Base-by-base conservation (phyloP, 78 protist species). In the Bigelowiella natans region DNA sequence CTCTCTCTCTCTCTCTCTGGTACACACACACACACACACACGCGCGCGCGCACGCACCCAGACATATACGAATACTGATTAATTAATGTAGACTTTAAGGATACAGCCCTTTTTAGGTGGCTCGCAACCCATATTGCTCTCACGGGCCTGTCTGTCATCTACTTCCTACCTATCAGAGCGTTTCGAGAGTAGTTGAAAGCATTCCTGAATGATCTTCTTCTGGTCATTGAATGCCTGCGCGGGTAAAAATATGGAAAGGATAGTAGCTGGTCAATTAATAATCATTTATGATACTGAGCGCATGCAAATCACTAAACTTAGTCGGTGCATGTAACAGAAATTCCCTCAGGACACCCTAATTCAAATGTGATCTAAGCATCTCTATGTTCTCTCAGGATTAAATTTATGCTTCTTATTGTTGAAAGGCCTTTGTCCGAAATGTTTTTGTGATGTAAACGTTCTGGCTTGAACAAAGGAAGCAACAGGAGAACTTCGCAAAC, bases 191-290 rank as follows among this genome's bases (percentile, higher is more conserved):
- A 94, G 86, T 38, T 88, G 31, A 88, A 90, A 96, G 36, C 91
- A 38, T 39, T 97, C 97, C 39, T 89, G 88, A 26, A 96, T 85
- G 31, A 95, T 31, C 83, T 92, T 91, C 90, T 96, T 95, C 90
- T 96, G 97, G 86, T 40, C 82, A 30, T 94, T 96, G 36, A 86
- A 85, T 36, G 37, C 83, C 95, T 94, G 83, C n/a, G n/a, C n/a
- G n/a, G n/a, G 18, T 51, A 51, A 7, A 51, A 26, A 51, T 18
- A 18, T 51, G 18, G 73, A 51, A 51, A 7, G 73, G 73, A 51
- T 51, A 51, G 7, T 26, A 18, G 73, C 30, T n/a, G 1, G 51
- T 1, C 0, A 64, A 36, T 28, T 0, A 73, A 51, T n/a, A 30
- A 18, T 29, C 1, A 84, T 2, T 38, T 1, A 39, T 28, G 88